Evolutionary conservation across 2,329 filamentous ascomycete species (phyloP), one percentile per base, ranked within the genome.

Genomic region (Pochonia chlamydosporia): DNA sequence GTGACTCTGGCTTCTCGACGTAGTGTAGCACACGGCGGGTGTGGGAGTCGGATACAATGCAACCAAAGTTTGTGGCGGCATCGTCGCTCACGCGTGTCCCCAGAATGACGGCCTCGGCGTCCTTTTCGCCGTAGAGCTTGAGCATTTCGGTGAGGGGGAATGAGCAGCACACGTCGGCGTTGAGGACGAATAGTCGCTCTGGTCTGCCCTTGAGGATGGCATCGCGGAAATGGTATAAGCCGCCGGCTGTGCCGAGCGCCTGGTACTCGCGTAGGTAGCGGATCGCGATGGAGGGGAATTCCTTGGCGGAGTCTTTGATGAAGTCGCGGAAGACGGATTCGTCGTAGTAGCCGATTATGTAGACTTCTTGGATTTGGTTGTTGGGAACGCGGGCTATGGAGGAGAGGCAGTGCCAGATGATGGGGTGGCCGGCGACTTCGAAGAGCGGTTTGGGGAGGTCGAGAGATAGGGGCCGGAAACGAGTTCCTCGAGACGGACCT

Each of bases 371-470:
- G 69, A 99, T 89, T 54, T 68, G 63, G 56, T 68, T 79, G 62
- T 88, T 86, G 60, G 89, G 86, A 51, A 97, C 88, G 67, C 91
- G 95, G 56, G 88, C 84, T 62, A 97, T 81, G 61, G 93, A 90
- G 62, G 86, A 87, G 66, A 99, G 81, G 76, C 91, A 96, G 77
- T 99, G 93, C 79, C 91, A 92, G 75, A 97, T 90, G 73, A 99
- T 97, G 59, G 92, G 90, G 71, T 99, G 93, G 59, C 93, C 93
- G 57, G 93, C 93, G 63, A 99, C 90, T 68, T 96, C 92, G 75
- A 99, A 97, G 58, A 99, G 87, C 54, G 93, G 93, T 89, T 97
- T 97, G 59, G 93, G 93, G 48, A 96, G 78, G 72, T 99, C 93
- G 61, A 97, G 86, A 47, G 90, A 96, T 57, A 99, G 79, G 59